Conservation (phyloP, 1,284 basidiomycete species). For the Ceratobasidium sp. region DNA sequence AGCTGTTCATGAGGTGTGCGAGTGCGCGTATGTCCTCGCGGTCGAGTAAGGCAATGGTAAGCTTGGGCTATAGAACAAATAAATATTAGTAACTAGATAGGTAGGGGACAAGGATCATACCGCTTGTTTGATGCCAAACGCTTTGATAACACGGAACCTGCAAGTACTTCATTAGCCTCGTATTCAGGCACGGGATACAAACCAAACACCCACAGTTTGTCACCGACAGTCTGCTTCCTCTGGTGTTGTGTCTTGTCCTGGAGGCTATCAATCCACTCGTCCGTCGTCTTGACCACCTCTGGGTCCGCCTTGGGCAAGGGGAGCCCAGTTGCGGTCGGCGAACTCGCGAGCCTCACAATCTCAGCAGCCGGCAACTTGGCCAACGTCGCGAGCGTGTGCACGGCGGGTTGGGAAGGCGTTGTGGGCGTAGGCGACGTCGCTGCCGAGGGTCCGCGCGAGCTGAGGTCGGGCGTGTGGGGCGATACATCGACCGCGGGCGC, state of each 20-base stretch:
- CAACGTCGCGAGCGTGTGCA: constrained; percentile 58
- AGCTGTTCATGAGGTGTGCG: constrained; percentile 88
- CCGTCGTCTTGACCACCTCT: constrained; percentile 72
- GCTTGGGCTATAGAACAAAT: constrained; percentile 69
- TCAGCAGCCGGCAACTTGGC: constrained; percentile 71
- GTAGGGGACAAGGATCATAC: constrained; percentile 57
- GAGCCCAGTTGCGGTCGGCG: constrained; percentile 63
- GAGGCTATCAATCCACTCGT: constrained; percentile 80
- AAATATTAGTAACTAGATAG: background rate
- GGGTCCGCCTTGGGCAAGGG: constrained; percentile 78
- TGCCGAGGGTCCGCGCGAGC: constrained; percentile 74
- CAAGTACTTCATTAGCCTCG: background rate
- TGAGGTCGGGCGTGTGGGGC: constrained; percentile 76
- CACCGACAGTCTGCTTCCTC: constrained; percentile 85
- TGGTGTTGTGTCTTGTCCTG: constrained; percentile 68
- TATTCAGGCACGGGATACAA: background rate
- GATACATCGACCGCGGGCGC: constrained; percentile 53
- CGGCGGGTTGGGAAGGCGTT: constrained; percentile 41
- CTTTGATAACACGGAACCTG: constrained; percentile 80
- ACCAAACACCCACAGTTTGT: constrained; percentile 66
- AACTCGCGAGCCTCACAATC: constrained; percentile 69
- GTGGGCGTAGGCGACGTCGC: constrained; percentile 67
- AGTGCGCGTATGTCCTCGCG: constrained; percentile 84
- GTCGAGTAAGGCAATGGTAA: constrained; percentile 84
- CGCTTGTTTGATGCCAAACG: constrained; percentile 80